Evolutionary conservation across 1,139 yeast species (phyloP).

Genomic region (Blastobotrys arbuscula): DNA sequence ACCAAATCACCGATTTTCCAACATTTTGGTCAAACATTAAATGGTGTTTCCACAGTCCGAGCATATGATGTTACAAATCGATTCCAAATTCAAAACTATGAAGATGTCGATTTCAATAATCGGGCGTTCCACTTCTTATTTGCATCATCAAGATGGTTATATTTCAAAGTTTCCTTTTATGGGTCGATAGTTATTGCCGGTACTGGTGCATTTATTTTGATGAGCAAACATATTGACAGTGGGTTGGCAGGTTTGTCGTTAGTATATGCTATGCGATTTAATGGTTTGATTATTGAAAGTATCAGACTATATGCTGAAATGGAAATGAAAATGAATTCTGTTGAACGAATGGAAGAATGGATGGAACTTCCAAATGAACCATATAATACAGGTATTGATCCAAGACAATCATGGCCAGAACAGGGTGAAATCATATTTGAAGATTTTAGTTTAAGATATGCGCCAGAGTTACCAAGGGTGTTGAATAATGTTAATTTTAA

Average conservation of each 20-base stretch:
- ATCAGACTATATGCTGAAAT: slow-evolving; percentile 63
- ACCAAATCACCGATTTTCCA: slow-evolving; percentile 73
- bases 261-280: slow-evolving; percentile 84
- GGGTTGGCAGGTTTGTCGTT: slow-evolving; percentile 92
- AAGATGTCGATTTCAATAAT: slow-evolving; percentile 56
- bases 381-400: not conserved
- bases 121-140: too few species aligned
- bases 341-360: slow-evolving; percentile 65
- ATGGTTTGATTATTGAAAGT: slow-evolving; percentile 92
- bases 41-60: slow-evolving; percentile 76
- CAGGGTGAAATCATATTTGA: slow-evolving; percentile 52
- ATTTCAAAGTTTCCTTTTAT: slow-evolving; percentile 79
- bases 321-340: slow-evolving; percentile 76
- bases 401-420: slow-evolving; percentile 49
- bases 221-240: slow-evolving; percentile 74
- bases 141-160: slow-evolving; percentile 96
- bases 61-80: slow-evolving; percentile 76
- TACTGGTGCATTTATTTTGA: slow-evolving; percentile 72
- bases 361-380: slow-evolving; percentile 48
- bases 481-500: slow-evolving; percentile 47
- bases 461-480: slow-evolving; percentile 68
- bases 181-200: slow-evolving; percentile 84
- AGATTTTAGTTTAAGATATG: slow-evolving; percentile 57
- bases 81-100: slow-evolving; percentile 69
- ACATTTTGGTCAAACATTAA: slow-evolving; percentile 78